phyloP scores from a whole-genome alignment of 2,329 filamentous ascomycete species.

The Aspergillus oerlinghausenensis region DNA sequence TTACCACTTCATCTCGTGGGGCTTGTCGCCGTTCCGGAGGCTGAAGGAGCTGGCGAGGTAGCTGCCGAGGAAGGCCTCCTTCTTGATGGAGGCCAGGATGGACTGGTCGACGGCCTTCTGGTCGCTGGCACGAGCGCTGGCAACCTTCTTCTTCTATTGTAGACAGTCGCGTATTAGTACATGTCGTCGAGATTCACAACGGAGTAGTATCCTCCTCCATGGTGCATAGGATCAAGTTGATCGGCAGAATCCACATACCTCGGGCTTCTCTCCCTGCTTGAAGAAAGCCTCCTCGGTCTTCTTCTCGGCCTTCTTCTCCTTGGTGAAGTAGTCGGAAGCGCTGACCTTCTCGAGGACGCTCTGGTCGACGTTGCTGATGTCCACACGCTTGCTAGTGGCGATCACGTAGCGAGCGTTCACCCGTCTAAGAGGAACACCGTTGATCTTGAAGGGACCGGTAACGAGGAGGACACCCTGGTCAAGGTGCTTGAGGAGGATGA shows the following conservation, averaged over 20 bases:
- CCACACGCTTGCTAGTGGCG: slow-evolving; percentile 47
- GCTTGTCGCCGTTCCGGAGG: slow-evolving; percentile 98
- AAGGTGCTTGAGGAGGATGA: slow-evolving; percentile 97
- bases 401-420: slow-evolving; percentile 50
- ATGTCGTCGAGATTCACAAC: neutral
- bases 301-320: slow-evolving; percentile 84
- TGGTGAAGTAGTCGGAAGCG: slow-evolving; percentile 90
- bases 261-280: slow-evolving; percentile 96
- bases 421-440: slow-evolving; percentile 94
- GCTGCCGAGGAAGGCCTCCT: slow-evolving; percentile 87
- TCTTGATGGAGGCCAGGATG: slow-evolving; percentile 93
- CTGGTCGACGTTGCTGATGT: slow-evolving; percentile 73
- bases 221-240: neutral
- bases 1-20: slow-evolving; percentile 99
- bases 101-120: slow-evolving; percentile 99
- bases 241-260: slow-evolving; percentile 58
- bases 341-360: slow-evolving; percentile 73
- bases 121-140: slow-evolving; percentile 86
- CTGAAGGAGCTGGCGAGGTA: slow-evolving; percentile 97
- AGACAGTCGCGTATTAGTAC: neutral
- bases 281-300: slow-evolving; percentile 99
- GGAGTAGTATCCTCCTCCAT: neutral
- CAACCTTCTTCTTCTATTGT: slow-evolving; percentile 90
- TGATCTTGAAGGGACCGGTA: slow-evolving; percentile 99
- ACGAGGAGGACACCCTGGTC: slow-evolving; percentile 97